phyloP scores from a whole-genome alignment of 1,139 yeast genomes.

The Pichia sp. region DNA sequence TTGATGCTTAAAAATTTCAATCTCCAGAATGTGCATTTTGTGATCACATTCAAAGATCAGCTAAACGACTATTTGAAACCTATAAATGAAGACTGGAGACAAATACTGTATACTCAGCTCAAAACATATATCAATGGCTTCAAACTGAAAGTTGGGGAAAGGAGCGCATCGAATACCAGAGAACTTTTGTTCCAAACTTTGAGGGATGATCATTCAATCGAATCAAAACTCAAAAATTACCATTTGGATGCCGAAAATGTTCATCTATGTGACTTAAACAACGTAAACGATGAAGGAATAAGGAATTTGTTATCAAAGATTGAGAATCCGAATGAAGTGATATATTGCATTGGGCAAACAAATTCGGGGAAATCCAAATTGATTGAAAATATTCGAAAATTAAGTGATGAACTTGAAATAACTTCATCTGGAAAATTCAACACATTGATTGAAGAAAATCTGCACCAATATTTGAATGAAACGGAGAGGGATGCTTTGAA shows the following conservation, averaged over 20 bases:
- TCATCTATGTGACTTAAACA: not conserved
- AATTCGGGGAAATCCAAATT: constrained; percentile 14
- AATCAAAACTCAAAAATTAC: not conserved
- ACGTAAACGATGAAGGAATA: not conserved
- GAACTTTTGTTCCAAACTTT: no score
- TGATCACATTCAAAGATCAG: constrained; percentile 7
- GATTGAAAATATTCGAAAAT: not conserved
- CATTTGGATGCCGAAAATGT: not conserved
- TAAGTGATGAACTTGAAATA: no score
- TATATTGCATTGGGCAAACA: constrained; percentile 14
- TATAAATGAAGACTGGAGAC: no score
- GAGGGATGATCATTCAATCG: no score
- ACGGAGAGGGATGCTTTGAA: no score
- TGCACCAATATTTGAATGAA: no score
- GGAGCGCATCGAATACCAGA: no score
- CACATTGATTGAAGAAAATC: no score
- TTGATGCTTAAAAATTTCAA: constrained; percentile 3
- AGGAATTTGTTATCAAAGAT: not conserved
- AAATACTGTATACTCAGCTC: no score
- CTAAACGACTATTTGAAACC: not conserved
- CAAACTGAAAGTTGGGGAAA: no score
- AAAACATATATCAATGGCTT: no score
- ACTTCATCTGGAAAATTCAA: no score
- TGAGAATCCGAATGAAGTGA: not conserved
- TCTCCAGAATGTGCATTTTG: constrained; percentile 6